A percentile compares a stretch with the other conserved stretches of the same genome.
phyloP scores from a whole-genome alignment of 1,284 basidiomycete genomes.

The Ustilago sp. region DNA sequence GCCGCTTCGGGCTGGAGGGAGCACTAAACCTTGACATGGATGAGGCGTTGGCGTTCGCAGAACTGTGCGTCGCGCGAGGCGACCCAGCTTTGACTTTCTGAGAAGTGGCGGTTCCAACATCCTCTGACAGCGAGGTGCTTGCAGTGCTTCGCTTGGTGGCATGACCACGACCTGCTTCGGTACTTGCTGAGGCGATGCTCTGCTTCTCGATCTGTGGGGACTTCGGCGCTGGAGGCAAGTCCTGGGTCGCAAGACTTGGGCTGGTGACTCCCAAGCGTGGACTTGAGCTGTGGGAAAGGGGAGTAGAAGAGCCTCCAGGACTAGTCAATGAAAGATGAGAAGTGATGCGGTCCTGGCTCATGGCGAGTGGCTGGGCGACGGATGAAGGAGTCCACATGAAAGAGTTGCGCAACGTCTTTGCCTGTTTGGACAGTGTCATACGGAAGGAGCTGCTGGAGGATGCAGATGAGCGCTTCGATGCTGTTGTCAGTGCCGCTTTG shows the following conservation, averaged over 20 bases:
- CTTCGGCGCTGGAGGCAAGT: not conserved
- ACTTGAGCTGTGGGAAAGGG: slow-evolving; percentile 22
- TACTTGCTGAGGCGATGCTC: not conserved
- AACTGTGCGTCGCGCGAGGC: not conserved
- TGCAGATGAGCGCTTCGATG: slow-evolving; percentile 32
- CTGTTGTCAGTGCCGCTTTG: slow-evolving; percentile 6
- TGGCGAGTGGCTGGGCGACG: not conserved
- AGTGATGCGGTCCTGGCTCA: slow-evolving; percentile 5
- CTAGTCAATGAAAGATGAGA: not conserved
- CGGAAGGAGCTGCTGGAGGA: slow-evolving; percentile 39
- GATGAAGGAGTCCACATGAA: slow-evolving; percentile 27
- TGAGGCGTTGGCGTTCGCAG: not conserved
- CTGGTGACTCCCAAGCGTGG: slow-evolving; percentile 10
- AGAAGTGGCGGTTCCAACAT: not conserved
- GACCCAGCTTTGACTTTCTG: not conserved
- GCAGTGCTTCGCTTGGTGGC: not conserved
- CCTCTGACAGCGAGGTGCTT: not conserved
- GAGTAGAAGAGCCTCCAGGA: slow-evolving; percentile 8
- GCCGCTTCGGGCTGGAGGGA: slow-evolving; percentile 10
- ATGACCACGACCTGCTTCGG: not conserved
- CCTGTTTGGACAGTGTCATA: slow-evolving; percentile 43
- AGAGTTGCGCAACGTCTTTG: slow-evolving; percentile 36
- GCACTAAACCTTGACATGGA: not conserved
- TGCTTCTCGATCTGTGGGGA: not conserved
- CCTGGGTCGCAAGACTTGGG: slow-evolving; percentile 6